Evolutionary conservation across 2,329 filamentous ascomycete species (phyloP), one percentile per base, ranked within the genome.

Genomic region (Exophiala oligosperma): DNA sequence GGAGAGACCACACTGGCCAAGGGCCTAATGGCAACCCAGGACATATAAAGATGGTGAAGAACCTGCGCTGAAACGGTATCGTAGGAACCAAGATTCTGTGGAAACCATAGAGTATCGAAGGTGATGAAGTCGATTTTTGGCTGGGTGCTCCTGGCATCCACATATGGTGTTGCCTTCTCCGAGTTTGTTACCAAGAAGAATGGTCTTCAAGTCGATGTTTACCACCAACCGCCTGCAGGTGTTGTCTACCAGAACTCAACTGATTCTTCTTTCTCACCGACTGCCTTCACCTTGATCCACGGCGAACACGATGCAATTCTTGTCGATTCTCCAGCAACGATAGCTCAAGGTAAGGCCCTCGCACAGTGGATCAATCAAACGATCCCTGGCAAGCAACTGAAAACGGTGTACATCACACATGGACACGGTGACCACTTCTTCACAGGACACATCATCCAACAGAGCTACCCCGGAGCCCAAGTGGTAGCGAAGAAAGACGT

Each of bases 371-470:
- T 77, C 57, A 64, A 72, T n/a, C 54, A 57, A 0, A 70, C 66
- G 2, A 66, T 70, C 1, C 69, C 68, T 0, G 58, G 56, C 17
- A 70, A 69, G 26, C 64, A 64, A 1, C 62, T 77, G 0, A 64
- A 60, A 4, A 70, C 69, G 32, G 72, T 77, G 23, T 77, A 76
- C 63, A 71, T 76, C 49, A 77, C 74, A 0, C 74, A 77, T 48
- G 73, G 72, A 21, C 74, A 77, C 49, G 74, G 68, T 7, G 74
- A 77, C 62, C 75, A 78, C 61, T 77, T 67, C 59, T 72, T 76
- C 52, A 72, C 72, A 49, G 58, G 71, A 12, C 56, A 69, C 0
- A 46, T 65, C 5, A 52, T 77, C 2, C 28, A 62, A 1, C 57
- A 67, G 11, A 66, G 65, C 1, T 77, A 70, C 35, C 73, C 74